These are phyloP conservation scores for Sphaceloma murrayae DNA, from an alignment of 2,329 filamentous ascomycete genomes.

Conservation along the genomic window DNA sequence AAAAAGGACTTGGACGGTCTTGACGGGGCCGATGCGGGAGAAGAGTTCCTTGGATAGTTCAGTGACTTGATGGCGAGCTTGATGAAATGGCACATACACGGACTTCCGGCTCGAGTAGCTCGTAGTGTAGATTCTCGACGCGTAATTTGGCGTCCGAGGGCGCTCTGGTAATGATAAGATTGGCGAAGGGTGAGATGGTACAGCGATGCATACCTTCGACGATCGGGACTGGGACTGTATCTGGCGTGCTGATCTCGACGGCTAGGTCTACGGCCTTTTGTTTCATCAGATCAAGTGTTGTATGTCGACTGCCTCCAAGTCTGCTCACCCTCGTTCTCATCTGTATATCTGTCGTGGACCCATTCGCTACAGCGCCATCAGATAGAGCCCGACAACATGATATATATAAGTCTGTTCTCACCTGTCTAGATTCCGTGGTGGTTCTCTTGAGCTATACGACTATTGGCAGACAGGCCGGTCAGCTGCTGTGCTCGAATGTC, in stretches of 20 bases:
- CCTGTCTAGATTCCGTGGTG: conserved; percentile 60
- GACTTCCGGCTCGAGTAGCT: conserved; percentile 75
- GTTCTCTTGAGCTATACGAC: conserved; percentile 36
- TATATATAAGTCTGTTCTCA: conserved; percentile 34
- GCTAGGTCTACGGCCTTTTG: conserved; percentile 20
- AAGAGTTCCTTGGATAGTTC: conserved; percentile 59
- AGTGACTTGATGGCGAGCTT: background rate
- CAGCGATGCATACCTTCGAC: conserved; percentile 22
- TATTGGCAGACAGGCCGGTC: conserved; percentile 29
- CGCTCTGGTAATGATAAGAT: background rate
- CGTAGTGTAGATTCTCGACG: conserved; percentile 87
- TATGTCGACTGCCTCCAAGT: conserved; percentile 16
- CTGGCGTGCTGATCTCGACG: conserved; percentile 23
- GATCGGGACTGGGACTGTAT: conserved; percentile 21
- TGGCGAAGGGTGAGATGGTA: background rate
- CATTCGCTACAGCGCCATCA: conserved; percentile 56
- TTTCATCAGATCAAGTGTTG: conserved; percentile 18
- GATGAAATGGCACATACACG: conserved; percentile 52
- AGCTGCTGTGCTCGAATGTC: conserved; percentile 16
- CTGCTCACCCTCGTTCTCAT: conserved; percentile 41
- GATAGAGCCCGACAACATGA: conserved; percentile 22
- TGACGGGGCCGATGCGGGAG: conserved; percentile 61
- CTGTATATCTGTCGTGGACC: conserved; percentile 86
- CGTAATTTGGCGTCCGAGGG: conserved; percentile 58
- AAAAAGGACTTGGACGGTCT: conserved; percentile 62